Percentiles rank a stretch among this genome's conserved stretches.
Evolutionary conservation across 371 early-diverging fungal genomes (phyloP).

Genomic region (Choanephora cucurbitarum): DNA sequence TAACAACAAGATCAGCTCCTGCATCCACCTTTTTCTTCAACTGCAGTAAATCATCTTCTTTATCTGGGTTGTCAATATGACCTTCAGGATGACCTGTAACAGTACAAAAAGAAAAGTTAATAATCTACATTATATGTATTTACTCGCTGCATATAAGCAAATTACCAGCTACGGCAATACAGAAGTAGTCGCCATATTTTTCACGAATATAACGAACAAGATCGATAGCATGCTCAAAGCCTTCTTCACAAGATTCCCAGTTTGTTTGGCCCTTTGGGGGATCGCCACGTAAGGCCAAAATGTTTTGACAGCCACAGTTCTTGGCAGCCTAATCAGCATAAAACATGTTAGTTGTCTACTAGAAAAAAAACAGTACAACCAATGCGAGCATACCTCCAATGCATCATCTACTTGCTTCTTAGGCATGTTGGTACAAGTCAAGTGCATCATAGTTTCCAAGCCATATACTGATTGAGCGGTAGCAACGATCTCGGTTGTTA

Average conservation of each 20-base stretch:
- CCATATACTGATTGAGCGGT: conserved; percentile 93
- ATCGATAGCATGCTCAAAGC: conserved; percentile 85
- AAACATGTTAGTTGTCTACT: conserved; percentile 4
- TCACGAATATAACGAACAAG: conserved; percentile 88
- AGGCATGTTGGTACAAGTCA: conserved; percentile 97
- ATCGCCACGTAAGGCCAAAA: conserved; percentile 94
- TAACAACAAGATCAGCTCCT: conserved; percentile 91
- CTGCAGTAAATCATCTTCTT: conserved; percentile 74
- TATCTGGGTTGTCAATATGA: conserved; percentile 73
- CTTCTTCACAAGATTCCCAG: conserved; percentile 81
- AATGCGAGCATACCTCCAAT: conserved; percentile 51
- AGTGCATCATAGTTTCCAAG: conserved; percentile 95
- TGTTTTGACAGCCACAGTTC: conserved; percentile 93
- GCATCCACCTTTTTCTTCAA: conserved; percentile 90
- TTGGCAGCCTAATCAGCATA: conserved; percentile 70
- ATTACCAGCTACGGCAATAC: conserved; percentile 90
- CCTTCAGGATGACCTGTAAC: conserved; percentile 90
- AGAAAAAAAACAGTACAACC: too few relatives aligned
- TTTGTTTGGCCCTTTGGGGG: conserved; percentile 84
- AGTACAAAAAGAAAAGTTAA: too few relatives aligned
- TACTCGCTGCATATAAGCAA: not conserved
- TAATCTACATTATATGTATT: not conserved
- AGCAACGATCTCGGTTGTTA: conserved; percentile 85
- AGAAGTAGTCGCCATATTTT: conserved; percentile 92
- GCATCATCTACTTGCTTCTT: conserved; percentile 85